Base-by-base conservation (phyloP, 371 early-diverging fungal genomes). In the Mortierella sp. region DNA sequence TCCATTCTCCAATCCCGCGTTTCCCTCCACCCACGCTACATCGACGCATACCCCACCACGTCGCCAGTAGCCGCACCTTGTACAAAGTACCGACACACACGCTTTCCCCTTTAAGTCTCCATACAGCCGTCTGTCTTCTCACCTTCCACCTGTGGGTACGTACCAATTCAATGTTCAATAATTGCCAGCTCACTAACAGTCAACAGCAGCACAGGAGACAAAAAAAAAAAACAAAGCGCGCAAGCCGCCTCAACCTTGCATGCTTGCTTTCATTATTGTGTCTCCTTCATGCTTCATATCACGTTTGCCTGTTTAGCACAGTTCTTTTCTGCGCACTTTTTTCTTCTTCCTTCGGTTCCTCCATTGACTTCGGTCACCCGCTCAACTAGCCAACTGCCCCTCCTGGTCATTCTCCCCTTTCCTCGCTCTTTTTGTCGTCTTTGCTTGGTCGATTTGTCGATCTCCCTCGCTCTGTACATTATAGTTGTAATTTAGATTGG, bases 401-500 rank as follows among this genome's bases (percentile, higher is more conserved):
- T 43, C 13, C 48, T 46, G 11, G 48, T 46, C 13, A 46, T 46
- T 57, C 10, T 50, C 50, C 9, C 16, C 31, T 16, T 59, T 31
- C 14, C 13, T 57, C 59, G 14, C 59, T 26, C 26, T 70, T 10
- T 70, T 28, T 46, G 16, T n/a, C 26, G n/a, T 10, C 0, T 21
- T 70, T 9, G 24, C 69, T 70, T 48, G 43, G 46, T 70, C 46
- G 14, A n/a, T 70, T 48, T 70, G 46, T 44, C 71, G 43, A 43
- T 70, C 71, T 28, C 69, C 14, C 26, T 46, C 43, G 43, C 43
- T 16, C 71, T 59, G 34, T 59, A 59, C 48, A 70, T 44, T 70
- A 70, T 43, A 71, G 48, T 64, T 64, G 64, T 37, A 64, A 64
- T 64, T 64, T 64, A 64, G 64, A 64, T 64, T 64, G 37, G 28